Evolutionary conservation across 2,329 filamentous ascomycete species (phyloP), one percentile per base, ranked within the genome.

Genomic region (Diaporthe velutina): DNA sequence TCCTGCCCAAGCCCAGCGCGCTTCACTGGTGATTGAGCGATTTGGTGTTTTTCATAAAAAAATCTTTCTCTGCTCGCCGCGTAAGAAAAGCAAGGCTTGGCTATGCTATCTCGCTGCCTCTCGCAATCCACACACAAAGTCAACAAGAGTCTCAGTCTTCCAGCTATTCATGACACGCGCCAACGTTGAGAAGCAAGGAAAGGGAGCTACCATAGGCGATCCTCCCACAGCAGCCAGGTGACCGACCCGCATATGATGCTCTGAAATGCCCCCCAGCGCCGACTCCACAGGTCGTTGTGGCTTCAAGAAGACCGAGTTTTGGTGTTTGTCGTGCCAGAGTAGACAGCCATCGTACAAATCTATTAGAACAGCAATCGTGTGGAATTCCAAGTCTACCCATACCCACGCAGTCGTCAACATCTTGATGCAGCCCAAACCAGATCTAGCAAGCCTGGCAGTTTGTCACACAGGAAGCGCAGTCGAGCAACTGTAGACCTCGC

Each of bases 101-200:
- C 48, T 68, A 68, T 54, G 64, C 64, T 40, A 30, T 40, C 48
- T 68, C 48, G n/a, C 33, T 54, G 33, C 48, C 48, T 40, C 25
- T 33, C 45, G 19, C 22, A 52, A 17, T 22, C 64, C 48, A 68
- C 5, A 45, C 60, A 22, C 60, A 38, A 33, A 38, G 10, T 5
- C 10, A 25, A 5, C 25, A 15, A 64, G 2, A 38, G 17, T 35
- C 33, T 54, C 64, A 40, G n/a, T 54, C 64, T 68, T 68, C 15
- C 8, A 52, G 25, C 17, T 38, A 25, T 25, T 35, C 45, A 52
- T 35, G 30, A 25, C 19, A 67, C 22, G 45, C 30, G 45, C 48
- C 45, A 52, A 67, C 45, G 48, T 40, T 12, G 19, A 66, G 9
- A 52, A 38, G 33, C 30, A 28, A 67, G 42, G 30, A 67, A 67